Percentiles rank a stretch among this genome's conserved stretches.
These are phyloP conservation scores for Vanilla planifolia DNA, from an alignment of 106 monocot species.

Conservation along the genomic window DNA sequence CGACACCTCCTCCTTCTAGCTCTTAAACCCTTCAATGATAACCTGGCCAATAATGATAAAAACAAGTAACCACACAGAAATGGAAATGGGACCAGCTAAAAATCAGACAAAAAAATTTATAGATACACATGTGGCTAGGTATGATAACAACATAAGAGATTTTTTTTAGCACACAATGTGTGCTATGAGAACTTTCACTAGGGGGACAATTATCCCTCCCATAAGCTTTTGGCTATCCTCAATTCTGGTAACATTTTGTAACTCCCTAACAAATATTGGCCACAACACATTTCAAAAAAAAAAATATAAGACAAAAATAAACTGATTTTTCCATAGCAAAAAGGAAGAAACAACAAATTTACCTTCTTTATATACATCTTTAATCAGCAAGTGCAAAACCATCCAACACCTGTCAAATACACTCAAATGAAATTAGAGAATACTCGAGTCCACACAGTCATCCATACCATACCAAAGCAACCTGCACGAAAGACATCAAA, in stretches of 20 bases:
- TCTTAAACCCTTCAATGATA: conserved; percentile 97
- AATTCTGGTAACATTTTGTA: too few relatives aligned
- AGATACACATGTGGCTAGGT: too few relatives aligned
- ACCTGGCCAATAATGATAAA: conserved; percentile 29
- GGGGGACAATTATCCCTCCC: too few relatives aligned
- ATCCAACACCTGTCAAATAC: not conserved
- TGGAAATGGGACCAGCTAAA: not conserved
- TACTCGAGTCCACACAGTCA: not conserved
- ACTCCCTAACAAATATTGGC: too few relatives aligned
- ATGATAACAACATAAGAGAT: too few relatives aligned
- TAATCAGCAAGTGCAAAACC: not conserved
- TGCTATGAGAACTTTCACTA: too few relatives aligned
- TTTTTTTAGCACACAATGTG: too few relatives aligned
- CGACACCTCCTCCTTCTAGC: conserved; percentile 86
- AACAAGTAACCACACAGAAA: not conserved
- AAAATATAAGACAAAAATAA: not conserved
- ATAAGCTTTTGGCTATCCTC: too few relatives aligned
- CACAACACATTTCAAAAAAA: too few relatives aligned
- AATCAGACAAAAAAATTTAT: not conserved
- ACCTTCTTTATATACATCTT: conserved; percentile 93
- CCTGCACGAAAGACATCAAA: not conserved
- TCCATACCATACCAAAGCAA: not conserved
- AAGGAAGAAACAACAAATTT: not conserved
- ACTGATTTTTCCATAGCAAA: not conserved
- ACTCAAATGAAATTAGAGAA: not conserved